Evolutionary conservation across 1,284 basidiomycete genomes (phyloP).

Genomic region (Moesziomyces sp.): DNA sequence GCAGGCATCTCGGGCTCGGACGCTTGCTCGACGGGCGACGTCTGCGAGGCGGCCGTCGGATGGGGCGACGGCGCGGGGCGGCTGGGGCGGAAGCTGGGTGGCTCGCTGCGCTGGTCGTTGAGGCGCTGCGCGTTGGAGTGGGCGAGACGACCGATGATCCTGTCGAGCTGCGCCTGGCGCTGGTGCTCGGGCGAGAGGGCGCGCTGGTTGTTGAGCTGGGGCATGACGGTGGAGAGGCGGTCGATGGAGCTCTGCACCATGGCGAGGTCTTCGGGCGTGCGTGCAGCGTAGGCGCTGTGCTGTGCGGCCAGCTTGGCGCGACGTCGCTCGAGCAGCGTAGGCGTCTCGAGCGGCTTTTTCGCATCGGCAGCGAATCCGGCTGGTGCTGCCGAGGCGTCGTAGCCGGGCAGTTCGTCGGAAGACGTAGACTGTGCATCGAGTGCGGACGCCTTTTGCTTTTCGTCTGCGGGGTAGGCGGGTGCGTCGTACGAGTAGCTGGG

Average conservation of each 20-base stretch:
- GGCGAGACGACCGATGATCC: slow-evolving; percentile 31
- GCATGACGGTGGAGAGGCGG: slow-evolving; percentile 47
- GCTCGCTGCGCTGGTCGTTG: slow-evolving; percentile 46
- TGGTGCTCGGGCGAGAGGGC: slow-evolving; percentile 34
- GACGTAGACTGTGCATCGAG: not conserved
- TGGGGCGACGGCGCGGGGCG: slow-evolving; percentile 21
- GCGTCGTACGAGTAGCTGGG: slow-evolving; percentile 25
- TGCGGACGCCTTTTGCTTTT: not conserved
- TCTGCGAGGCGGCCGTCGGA: not conserved
- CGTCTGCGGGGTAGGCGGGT: slow-evolving; percentile 14
- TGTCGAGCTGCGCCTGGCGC: slow-evolving; percentile 30
- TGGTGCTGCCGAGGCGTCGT: slow-evolving; percentile 3
- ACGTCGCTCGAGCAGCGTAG: slow-evolving; percentile 40
- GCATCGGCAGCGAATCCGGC: slow-evolving; percentile 3
- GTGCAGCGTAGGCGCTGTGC: slow-evolving; percentile 46
- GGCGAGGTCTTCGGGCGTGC: slow-evolving; percentile 49
- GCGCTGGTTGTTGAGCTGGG: slow-evolving; percentile 53
- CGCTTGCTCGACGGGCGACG: not conserved
- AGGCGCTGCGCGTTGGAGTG: slow-evolving; percentile 33
- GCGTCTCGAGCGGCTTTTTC: slow-evolving; percentile 27
- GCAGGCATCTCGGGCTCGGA: slow-evolving; percentile 11
- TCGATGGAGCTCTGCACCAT: slow-evolving; percentile 54
- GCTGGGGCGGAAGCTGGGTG: slow-evolving; percentile 21
- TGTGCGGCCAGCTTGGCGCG: slow-evolving; percentile 44
- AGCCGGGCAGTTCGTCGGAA: slow-evolving; percentile 24